A percentile compares a stretch with the other conserved stretches of the same genome.
Evolutionary conservation across 1,284 basidiomycete species (phyloP).

Genomic region (Rhodotorula mucilaginosa): DNA sequence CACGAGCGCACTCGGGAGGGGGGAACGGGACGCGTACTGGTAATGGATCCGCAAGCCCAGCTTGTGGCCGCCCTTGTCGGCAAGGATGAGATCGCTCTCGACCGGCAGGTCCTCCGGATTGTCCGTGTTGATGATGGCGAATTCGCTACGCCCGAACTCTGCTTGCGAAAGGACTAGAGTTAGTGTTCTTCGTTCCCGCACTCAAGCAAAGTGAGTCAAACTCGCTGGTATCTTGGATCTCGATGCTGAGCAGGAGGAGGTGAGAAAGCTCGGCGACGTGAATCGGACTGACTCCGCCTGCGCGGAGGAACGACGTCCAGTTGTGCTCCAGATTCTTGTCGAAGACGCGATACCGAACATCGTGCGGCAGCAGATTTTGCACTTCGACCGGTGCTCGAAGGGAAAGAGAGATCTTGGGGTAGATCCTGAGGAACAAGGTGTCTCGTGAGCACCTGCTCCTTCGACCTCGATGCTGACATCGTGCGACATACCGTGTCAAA

Average conservation of each 20-base stretch:
- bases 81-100: slow-evolving; percentile 69
- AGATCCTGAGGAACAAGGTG: slow-evolving; percentile 57
- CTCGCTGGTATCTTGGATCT: slow-evolving; percentile 82
- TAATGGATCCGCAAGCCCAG: slow-evolving; percentile 84
- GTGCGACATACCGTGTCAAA: slow-evolving; percentile 56
- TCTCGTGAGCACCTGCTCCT: not conserved
- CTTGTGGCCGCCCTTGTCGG: slow-evolving; percentile 74
- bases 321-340: slow-evolving; percentile 89
- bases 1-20: not conserved
- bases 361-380: slow-evolving; percentile 94
- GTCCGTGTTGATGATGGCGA: slow-evolving; percentile 95
- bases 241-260: slow-evolving; percentile 84
- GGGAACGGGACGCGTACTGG: slow-evolving; percentile 59
- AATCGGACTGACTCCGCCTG: slow-evolving; percentile 93
- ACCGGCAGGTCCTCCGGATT: slow-evolving; percentile 84
- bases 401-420: slow-evolving; percentile 78
- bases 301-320: slow-evolving; percentile 80
- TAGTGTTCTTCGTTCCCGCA: too few relatives aligned
- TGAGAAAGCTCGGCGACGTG: slow-evolving; percentile 96
- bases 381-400: slow-evolving; percentile 94
- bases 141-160: slow-evolving; percentile 95
- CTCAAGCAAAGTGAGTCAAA: not conserved
- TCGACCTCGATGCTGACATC: too few relatives aligned
- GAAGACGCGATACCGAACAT: slow-evolving; percentile 89
- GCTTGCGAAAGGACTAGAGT: too few relatives aligned